These are phyloP conservation scores for Angophora floribunda DNA, from an alignment of 345 rosid genomes.

Conservation along the genomic window DNA sequence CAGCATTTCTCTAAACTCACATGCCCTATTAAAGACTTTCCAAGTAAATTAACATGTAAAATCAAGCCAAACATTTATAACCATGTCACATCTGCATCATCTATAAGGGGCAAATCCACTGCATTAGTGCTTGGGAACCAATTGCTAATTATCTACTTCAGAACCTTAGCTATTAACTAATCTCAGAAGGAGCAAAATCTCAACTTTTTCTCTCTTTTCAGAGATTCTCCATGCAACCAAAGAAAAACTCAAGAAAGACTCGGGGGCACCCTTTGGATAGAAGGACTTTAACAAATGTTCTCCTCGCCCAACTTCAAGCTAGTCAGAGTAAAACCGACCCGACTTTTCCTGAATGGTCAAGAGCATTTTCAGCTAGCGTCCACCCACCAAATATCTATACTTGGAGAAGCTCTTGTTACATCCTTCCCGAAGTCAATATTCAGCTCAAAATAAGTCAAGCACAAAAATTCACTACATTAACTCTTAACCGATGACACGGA, in stretches of 20 bases:
- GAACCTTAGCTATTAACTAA: neutral
- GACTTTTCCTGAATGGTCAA: neutral
- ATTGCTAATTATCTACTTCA: neutral
- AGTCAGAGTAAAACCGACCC: neutral
- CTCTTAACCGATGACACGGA: neutral
- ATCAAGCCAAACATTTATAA: neutral
- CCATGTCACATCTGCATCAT: neutral
- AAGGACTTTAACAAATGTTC: neutral
- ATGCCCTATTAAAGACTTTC: neutral
- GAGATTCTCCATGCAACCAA: neutral
- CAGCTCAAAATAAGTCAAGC: neutral
- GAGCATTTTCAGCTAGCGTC: neutral
- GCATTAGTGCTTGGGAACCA: neutral
- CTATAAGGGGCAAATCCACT: neutral
- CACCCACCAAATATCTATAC: neutral
- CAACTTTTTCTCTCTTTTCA: neutral
- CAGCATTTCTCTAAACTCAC: neutral
- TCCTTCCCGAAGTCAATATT: neutral
- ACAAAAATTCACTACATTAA: neutral
- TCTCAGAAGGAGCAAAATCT: neutral
- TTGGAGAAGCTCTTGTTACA: neutral
- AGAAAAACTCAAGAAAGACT: neutral
- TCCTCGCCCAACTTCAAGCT: neutral
- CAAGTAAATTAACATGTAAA: neutral
- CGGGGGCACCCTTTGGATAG: neutral